Evolutionary conservation across 2,329 filamentous ascomycete species (phyloP), one percentile per base, ranked within the genome.

Genomic region (Beauveria varroae): DNA sequence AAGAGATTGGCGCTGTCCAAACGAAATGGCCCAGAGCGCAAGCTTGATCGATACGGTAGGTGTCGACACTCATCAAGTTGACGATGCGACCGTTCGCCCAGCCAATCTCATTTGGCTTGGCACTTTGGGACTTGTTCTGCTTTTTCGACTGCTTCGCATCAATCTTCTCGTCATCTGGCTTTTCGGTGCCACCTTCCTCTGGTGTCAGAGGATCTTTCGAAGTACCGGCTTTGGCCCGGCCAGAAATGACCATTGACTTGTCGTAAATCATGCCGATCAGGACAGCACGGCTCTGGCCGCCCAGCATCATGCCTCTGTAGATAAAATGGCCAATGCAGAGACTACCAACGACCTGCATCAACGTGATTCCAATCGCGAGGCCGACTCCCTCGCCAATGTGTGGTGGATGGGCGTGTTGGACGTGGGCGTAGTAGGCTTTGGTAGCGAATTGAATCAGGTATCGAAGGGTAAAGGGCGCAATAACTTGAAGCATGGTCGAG

Each of bases 1-100:
- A 87, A 26, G 88, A 81, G 44, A 97, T 78, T 0, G 93, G 93
- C 0, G 91, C 85, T 1, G 90, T 91, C 95, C 95, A 99, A 24
- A 90, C 79, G 77, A 97, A 84, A 72, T 99, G 95, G 74, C 97
- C 93, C 73, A 97, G 82, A 47, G 90, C 91, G 44, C 85, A 91
- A 1, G 92, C 92, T 70, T 92, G 89, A 68, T 98, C 93, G 63
- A 99, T 81, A 66, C 93, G 91, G 73, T 96, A 96, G 0, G 93
- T 96, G 71, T 98, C 93, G 50, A 95, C 91, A 64, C 91, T 93
- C 93, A 98, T 97, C 67, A 98, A 72, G 67, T 96, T 96, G 70
- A 95, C 86, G 57, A 98, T 91, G 64, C 91, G 86, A 24, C 95
- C 95, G 68, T 97, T 98, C 62, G 87, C 87, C 93, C 93, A 98